Percentiles rank a stretch among this genome's conserved stretches.
phyloP scores from a whole-genome alignment of 805 yeast genomes.

The Suhomyces canberraensis region DNA sequence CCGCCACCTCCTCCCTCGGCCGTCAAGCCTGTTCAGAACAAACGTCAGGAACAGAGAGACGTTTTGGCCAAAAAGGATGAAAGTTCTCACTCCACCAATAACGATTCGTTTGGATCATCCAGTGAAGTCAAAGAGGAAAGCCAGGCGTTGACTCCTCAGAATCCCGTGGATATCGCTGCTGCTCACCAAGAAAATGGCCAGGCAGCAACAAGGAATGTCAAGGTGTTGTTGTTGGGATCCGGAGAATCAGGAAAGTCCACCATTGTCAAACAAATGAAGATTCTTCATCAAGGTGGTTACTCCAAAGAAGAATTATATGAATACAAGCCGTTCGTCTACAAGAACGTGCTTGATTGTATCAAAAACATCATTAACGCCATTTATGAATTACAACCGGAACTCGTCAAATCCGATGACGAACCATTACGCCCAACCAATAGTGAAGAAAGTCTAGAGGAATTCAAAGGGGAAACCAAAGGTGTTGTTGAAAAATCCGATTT shows the following conservation, averaged over 20 bases:
- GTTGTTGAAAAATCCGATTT: slow-evolving; percentile 36
- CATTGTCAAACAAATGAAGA: slow-evolving; percentile 77
- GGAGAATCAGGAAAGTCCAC: slow-evolving; percentile 88
- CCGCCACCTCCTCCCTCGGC: slow-evolving; percentile 1
- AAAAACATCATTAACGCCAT: slow-evolving; percentile 69
- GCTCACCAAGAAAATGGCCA: slow-evolving; percentile 1
- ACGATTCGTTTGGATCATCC: slow-evolving; percentile 11
- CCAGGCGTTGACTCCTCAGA: neutral
- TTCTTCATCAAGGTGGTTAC: slow-evolving; percentile 70
- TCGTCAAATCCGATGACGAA: slow-evolving; percentile 21
- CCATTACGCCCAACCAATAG: neutral
- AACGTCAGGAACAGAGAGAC: slow-evolving; percentile 15
- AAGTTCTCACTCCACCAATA: slow-evolving; percentile 4
- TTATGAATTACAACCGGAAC: slow-evolving; percentile 43
- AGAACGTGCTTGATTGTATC: slow-evolving; percentile 74
- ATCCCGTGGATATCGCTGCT: slow-evolving; percentile 4
- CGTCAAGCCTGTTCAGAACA: slow-evolving; percentile 6
- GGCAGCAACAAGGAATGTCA: slow-evolving; percentile 45
- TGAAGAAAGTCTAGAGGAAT: slow-evolving; percentile 11
- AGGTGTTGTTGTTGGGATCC: slow-evolving; percentile 77
- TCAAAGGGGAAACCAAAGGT: slow-evolving; percentile 8
- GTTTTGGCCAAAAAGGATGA: slow-evolving; percentile 9
- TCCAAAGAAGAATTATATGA: slow-evolving; percentile 67
- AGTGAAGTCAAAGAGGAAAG: slow-evolving; percentile 3
- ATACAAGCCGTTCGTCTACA: slow-evolving; percentile 74